Conservation (phyloP, 257 asterid species). For the Solanum bulbocastanum region DNA sequence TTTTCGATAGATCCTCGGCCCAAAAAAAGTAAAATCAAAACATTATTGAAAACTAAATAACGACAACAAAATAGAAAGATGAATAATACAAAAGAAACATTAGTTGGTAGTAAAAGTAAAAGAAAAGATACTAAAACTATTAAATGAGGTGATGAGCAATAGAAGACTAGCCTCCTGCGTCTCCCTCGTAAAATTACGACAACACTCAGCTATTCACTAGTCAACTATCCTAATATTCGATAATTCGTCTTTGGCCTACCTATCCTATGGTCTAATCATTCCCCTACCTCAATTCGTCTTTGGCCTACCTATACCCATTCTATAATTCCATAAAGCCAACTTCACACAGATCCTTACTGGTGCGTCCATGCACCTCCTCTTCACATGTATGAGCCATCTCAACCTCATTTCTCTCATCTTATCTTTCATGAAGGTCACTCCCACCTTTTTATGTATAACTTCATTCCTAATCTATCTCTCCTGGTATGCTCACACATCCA, state of each 20-base stretch:
- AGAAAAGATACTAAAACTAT: neutral
- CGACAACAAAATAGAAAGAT: neutral
- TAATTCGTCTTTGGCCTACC: neutral
- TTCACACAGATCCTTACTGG: neutral
- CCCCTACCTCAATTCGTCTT: neutral
- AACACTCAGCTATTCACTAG: neutral
- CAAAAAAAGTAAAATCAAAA: neutral
- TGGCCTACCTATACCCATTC: neutral
- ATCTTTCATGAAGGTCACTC: neutral
- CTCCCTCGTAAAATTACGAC: neutral
- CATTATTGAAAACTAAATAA: neutral
- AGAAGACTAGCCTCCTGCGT: neutral
- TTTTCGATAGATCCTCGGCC: neutral
- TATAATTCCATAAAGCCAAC: neutral
- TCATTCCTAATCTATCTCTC: neutral
- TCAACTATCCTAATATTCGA: neutral
- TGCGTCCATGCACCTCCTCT: neutral
- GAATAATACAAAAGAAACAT: neutral
- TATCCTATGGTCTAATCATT: neutral
- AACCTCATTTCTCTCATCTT: neutral
- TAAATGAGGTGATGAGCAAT: neutral
- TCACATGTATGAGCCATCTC: neutral
- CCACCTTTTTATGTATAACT: neutral
- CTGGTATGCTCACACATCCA: neutral
- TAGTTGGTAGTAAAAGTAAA: neutral